Percentiles rank a stretch among this genome's conserved stretches.
Evolutionary conservation across 2,329 filamentous ascomycete genomes (phyloP).

Genomic region (Capronia americana): DNA sequence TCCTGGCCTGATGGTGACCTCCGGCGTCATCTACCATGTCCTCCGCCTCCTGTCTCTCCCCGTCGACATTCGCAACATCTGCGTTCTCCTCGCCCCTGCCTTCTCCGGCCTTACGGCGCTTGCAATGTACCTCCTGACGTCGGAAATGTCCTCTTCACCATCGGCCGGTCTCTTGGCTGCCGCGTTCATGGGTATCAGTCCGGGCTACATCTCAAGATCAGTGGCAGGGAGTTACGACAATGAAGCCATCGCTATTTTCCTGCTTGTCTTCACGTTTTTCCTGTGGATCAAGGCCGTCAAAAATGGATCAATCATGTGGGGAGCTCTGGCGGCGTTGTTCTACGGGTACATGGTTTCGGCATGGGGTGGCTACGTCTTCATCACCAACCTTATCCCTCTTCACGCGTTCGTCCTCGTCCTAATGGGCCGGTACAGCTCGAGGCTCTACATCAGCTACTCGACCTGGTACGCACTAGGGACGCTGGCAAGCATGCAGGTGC

Average conservation of each 20-base stretch:
- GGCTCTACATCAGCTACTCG: conserved; percentile 94
- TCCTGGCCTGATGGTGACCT: conserved; percentile 98
- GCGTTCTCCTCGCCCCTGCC: conserved; percentile 90
- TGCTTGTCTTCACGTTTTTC: conserved; percentile 97
- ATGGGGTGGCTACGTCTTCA: conserved; percentile 99
- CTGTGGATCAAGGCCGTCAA: conserved; percentile 99
- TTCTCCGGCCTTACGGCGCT: conserved; percentile 94
- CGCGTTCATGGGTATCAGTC: conserved; percentile 94
- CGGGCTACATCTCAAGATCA: conserved; percentile 96
- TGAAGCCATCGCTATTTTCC: conserved; percentile 98
- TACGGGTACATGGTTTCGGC: conserved; percentile 99
- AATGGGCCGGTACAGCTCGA: conserved; percentile 95
- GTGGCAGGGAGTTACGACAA: conserved; percentile 99
- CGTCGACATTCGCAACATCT: conserved; percentile 98
- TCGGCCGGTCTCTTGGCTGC: conserved; percentile 95
- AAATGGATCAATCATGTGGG: conserved; percentile 95
- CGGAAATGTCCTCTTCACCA: conserved; percentile 94
- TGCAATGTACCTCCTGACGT: conserved; percentile 92
- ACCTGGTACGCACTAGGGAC: conserved; percentile 98
- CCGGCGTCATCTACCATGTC: conserved; percentile 92
- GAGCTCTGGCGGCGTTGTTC: conserved; percentile 89
- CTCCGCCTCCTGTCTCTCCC: conserved; percentile 88
- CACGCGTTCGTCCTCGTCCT: conserved; percentile 92
- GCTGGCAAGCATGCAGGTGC: conserved; percentile 98
- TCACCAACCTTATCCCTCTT: conserved; percentile 93